Base-by-base conservation (phyloP, 2,329 filamentous ascomycete species). In the Fusarium drepaniforme region DNA sequence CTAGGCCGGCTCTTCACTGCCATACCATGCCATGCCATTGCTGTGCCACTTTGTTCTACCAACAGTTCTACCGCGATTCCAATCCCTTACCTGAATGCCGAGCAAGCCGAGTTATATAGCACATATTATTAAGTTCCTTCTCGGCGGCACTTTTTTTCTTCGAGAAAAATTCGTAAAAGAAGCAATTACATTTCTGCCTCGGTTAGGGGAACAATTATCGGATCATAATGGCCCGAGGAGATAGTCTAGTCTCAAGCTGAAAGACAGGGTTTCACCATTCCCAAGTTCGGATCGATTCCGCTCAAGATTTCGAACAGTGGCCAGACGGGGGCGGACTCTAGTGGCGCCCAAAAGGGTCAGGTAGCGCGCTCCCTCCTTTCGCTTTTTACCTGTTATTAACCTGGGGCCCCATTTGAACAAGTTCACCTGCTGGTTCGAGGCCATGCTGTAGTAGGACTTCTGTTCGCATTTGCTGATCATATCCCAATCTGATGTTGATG, bases 401-500 rank as follows among this genome's bases (percentile, higher is more conserved):
- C 49, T 51, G 25, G 49, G 16, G 25, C 49, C 25, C 18, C 46
- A 25, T 25, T 35, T 35, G 33, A 35, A 15, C 46, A 51, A 53
- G 16, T 53, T 33, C 18, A 33, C 11, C 49, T n/a, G 30, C 18
- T 33, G 18, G 18, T 28, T 21, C 49, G 49, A 33, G 25, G 49
- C 28, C 21, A 28, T 13, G 13, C 28, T 30, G 8, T 30, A 30
- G 28, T 30, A 30, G 28, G 25, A 53, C 18, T 28, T 33, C 25
- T 53, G 11, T 23, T 44, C 33, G 63, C 71, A 38, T 30, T 74
- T 74, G 71, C 64, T 60, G 67, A 74, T 74, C 71, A 58, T 68
- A 72, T n/a, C 71, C 66, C 15, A 23, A 65, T 60, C 68, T 42
- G 64, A 44, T 66, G 71, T 66, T 53, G n/a, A 61, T 74, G 72